A percentile compares a stretch with the other conserved stretches of the same genome.
phyloP scores from a whole-genome alignment of 23 red algal species.

The Gracilaria vermiculophylla region DNA sequence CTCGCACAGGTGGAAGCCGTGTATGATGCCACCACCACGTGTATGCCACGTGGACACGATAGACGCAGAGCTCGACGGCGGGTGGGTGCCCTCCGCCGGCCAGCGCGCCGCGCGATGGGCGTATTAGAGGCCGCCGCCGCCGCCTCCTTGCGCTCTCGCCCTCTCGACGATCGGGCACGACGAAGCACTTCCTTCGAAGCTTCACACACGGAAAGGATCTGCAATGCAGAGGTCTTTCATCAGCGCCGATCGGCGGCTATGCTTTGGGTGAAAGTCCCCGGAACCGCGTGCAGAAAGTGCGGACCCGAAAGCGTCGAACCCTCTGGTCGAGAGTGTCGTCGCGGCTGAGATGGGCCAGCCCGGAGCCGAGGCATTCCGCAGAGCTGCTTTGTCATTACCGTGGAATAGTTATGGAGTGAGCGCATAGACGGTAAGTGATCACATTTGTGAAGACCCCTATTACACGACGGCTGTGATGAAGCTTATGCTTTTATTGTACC shows the following conservation, averaged over 20 bases:
- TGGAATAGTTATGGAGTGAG: slow-evolving; percentile 55
- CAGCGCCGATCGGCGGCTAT: neutral
- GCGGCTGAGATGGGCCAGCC: slow-evolving; percentile 50
- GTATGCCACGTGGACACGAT: neutral
- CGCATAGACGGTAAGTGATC: slow-evolving; percentile 19
- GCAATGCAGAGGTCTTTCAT: slow-evolving; percentile 20
- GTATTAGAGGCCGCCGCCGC: no score
- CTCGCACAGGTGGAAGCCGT: neutral
- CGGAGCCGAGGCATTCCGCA: slow-evolving; percentile 48
- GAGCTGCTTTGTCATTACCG: slow-evolving; percentile 44
- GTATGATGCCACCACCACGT: neutral
- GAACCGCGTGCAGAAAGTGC: slow-evolving; percentile 60
- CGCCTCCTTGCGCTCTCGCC: no score
- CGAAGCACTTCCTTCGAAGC: slow-evolving; percentile 56
- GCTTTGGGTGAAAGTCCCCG: slow-evolving; percentile 61
- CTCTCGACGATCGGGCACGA: slow-evolving; percentile 29
- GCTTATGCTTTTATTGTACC: slow-evolving; percentile 29
- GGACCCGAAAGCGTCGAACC: slow-evolving; percentile 26
- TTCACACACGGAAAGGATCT: slow-evolving; percentile 26
- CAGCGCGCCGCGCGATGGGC: no score
- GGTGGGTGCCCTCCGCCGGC: neutral
- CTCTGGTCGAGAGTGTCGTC: slow-evolving; percentile 34
- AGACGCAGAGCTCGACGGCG: neutral
- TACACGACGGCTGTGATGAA: neutral
- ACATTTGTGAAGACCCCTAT: neutral